Conservation (phyloP, 805 yeast genomes). For the Zygosaccharomyces lentus region DNA sequence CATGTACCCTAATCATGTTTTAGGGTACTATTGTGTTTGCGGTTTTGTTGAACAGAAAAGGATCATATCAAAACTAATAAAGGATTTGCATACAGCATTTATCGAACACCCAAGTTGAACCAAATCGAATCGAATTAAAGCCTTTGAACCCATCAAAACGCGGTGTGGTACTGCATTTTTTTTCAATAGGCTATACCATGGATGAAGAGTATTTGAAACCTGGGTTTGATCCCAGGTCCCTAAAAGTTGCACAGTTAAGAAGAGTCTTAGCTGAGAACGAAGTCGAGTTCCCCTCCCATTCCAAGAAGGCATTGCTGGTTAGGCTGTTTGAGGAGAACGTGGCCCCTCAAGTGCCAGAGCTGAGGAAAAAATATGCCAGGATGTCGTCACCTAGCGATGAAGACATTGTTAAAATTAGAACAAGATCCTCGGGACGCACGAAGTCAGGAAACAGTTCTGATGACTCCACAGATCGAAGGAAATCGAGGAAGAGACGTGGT, state of each 20-base stretch:
- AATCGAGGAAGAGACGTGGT: slow-evolving; percentile 8
- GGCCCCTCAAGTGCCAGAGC: slow-evolving; percentile 43
- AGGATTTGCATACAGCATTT: not conserved
- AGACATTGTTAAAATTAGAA: slow-evolving; percentile 39
- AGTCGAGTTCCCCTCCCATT: slow-evolving; percentile 55
- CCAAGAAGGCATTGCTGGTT: slow-evolving; percentile 65
- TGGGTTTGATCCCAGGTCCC: slow-evolving; percentile 63
- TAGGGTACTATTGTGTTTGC: not conserved
- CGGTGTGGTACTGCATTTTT: not conserved
- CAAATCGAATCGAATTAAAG: not conserved
- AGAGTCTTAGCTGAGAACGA: slow-evolving; percentile 58
- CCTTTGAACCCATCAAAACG: not conserved
- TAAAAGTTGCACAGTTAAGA: slow-evolving; percentile 68
- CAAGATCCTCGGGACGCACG: slow-evolving; percentile 15
- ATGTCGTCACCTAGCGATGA: slow-evolving; percentile 34
- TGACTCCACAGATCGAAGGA: not conserved
- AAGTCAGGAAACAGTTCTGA: slow-evolving; percentile 6
- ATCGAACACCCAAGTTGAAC: not conserved
- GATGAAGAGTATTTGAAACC: slow-evolving; percentile 21
- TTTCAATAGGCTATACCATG: slow-evolving; percentile 5
- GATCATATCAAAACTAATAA: not conserved
- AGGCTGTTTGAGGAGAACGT: slow-evolving; percentile 54
- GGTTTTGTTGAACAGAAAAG: not conserved
- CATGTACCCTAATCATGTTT: no score
- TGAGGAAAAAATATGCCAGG: slow-evolving; percentile 35